Evolutionary conservation across 192 early-diverging fungal species (phyloP).

Genomic region (Martensiomyces pterosporus): DNA sequence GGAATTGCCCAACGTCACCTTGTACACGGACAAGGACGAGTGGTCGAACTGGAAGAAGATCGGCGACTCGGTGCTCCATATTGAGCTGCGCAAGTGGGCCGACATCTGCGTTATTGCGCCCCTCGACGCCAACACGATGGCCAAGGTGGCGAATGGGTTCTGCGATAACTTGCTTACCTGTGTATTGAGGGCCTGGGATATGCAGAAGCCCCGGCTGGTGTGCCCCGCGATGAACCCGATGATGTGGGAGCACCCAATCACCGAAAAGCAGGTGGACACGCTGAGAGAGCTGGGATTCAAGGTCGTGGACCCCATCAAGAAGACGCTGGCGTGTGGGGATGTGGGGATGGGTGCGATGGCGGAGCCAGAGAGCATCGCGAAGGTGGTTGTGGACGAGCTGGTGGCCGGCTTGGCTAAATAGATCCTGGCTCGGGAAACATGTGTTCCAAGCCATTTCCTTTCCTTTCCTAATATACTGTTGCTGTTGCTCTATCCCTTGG

Average conservation of each 20-base stretch:
- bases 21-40: slow-evolving; percentile 82
- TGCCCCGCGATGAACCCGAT: slow-evolving; percentile 97
- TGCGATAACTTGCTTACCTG: slow-evolving; percentile 95
- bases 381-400: slow-evolving; percentile 25
- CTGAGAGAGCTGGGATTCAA: slow-evolving; percentile 58
- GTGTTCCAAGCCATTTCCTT: no score
- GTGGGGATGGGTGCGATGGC: slow-evolving; percentile 89
- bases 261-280: slow-evolving; percentile 60
- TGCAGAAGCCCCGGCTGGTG: slow-evolving; percentile 62
- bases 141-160: slow-evolving; percentile 82
- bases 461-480: no score
- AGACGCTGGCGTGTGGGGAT: slow-evolving; percentile 90
- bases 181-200: slow-evolving; percentile 86
- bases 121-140: slow-evolving; percentile 90
- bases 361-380: slow-evolving; percentile 62
- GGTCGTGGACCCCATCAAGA: slow-evolving; percentile 75
- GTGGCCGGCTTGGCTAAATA: not conserved
- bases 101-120: slow-evolving; percentile 86
- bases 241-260: slow-evolving; percentile 96
- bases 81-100: slow-evolving; percentile 92
- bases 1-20: slow-evolving; percentile 45
- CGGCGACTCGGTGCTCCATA: slow-evolving; percentile 90
- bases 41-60: slow-evolving; percentile 84
- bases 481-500: no score
- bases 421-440: no score